Evolutionary conservation across 176 grass and related monocot genomes (phyloP), one percentile per base, ranked within the genome.

Genomic region (Saccharum spontaneum): DNA sequence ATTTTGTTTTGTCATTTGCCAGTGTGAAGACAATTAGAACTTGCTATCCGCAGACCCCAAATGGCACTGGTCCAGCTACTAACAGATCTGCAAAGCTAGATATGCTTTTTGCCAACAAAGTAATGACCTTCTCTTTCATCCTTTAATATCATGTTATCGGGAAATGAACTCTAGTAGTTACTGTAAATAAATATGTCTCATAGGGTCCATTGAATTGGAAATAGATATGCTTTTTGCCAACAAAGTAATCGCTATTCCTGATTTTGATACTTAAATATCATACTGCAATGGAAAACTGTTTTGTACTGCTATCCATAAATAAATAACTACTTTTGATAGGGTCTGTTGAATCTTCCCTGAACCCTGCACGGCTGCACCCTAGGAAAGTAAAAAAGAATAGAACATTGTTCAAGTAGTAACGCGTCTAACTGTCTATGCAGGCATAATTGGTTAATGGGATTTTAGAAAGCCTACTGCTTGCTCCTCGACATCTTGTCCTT

Each of bases 101-200:
- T 87, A 92, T 99, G 93, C 97, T 99, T 94, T 99, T 99, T 20
- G 86, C 94, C 68, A 99, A 99, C 90, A 99, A 95, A 83, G 97
- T 96, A 89, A 81, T 71, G 86, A 77, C 65, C 28, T 36, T 83
- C 33, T 15, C 16, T 69, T 61, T 74, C 3, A 16, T 69, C 24
- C 28, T 69, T 36, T 8, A 54, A 24, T 69, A 67, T 24, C 11
- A 17, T 80, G 20, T 69, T 81, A 36, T 69, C 50, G 41, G 5
- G 23, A 67, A 67, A 24, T 48, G 61, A 34, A 49, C 48, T 80
- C 63, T 13, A 80, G 5, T 80, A 49, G 26, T 38, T 69, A 49
- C 24, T 80, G 17, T 67, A 36, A 48, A n/a, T 67, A 33, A 33
- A 6, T 78, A 15, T 79, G 45, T 48, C 16, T 67, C 18, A 40